phyloP scores from a whole-genome alignment of 2,329 filamentous ascomycete species.

The Scedosporium aurantiacum region DNA sequence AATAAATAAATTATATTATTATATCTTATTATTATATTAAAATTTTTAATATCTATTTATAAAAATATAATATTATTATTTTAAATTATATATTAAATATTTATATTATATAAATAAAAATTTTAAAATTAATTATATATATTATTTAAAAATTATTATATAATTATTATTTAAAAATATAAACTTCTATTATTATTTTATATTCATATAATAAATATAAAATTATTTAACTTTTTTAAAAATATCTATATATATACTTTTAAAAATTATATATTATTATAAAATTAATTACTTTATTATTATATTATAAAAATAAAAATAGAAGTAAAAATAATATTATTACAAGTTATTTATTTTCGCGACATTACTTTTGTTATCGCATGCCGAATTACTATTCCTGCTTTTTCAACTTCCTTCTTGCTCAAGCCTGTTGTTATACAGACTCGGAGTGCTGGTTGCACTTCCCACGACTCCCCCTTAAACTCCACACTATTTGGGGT shows the following conservation, averaged over 20 bases:
- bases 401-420: slow-evolving; percentile 93
- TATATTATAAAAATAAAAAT: neutral
- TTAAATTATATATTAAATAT: neutral
- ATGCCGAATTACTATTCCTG: slow-evolving; percentile 76
- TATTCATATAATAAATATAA: neutral
- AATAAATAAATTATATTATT: neutral
- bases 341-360: slow-evolving; percentile 22
- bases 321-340: neutral
- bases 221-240: neutral
- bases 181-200: neutral
- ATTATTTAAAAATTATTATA: neutral
- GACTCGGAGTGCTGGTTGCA: slow-evolving; percentile 78
- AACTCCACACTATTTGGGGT: slow-evolving; percentile 50
- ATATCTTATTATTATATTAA: neutral
- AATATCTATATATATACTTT: neutral
- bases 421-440: slow-evolving; percentile 80
- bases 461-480: slow-evolving; percentile 58
- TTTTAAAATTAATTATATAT: neutral
- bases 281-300: neutral
- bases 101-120: too few species aligned
- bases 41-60: neutral
- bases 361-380: slow-evolving; percentile 88
- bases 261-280: neutral
- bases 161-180: neutral
- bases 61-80: neutral